Evolutionary conservation across 768 basidiomycete species (phyloP), one percentile per base, ranked within the genome.

Genomic region (Suillus americanus): DNA sequence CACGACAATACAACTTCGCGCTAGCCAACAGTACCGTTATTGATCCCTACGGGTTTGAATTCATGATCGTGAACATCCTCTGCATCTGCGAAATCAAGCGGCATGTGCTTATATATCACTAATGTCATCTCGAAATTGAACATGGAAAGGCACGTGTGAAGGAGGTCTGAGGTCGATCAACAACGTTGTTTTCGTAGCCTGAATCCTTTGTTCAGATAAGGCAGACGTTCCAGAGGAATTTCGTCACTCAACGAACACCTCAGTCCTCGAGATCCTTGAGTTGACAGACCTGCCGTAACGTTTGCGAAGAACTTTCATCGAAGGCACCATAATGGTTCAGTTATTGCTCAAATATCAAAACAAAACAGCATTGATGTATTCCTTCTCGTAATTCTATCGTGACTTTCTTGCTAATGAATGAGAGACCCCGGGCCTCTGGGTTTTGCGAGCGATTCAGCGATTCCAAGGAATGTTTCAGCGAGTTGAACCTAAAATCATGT

Each of bases 381-480:
- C 48, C 13, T 50, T 50, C 14, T 16, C 14, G 16, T 28, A 28
- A 16, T 51, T 28, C 50, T 28, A 16, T 51, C 14, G 3, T 16
- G 14, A 16, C 14, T 28, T 18, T 28, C 3, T 8, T 25, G 25
- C 14, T 28, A 66, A 86, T 70, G 14, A 16, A 51, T 28, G 62
- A 88, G 70, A n/a, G 81, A 77, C 1, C 83, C n/a, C n/a, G n/a
- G n/a, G n/a, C n/a, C 87, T 68, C 86, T 75, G 8, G 86, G 83
- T 67, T 84, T 87, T 66, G 79, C 78, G 73, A 88, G 69, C 1
- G 86, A 86, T 62, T 85, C 83, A 0, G 86, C 85, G 61, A 87
- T 80, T 40, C 81, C 82, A 25, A 87, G 69, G 79, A 88, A 88
- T 3, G 86, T 83, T 68, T 86, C 78, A 0, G 86, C 81, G 18